phyloP scores from a whole-genome alignment of 495 filamentous ascomycete genomes.

The Neurospora terricola region DNA sequence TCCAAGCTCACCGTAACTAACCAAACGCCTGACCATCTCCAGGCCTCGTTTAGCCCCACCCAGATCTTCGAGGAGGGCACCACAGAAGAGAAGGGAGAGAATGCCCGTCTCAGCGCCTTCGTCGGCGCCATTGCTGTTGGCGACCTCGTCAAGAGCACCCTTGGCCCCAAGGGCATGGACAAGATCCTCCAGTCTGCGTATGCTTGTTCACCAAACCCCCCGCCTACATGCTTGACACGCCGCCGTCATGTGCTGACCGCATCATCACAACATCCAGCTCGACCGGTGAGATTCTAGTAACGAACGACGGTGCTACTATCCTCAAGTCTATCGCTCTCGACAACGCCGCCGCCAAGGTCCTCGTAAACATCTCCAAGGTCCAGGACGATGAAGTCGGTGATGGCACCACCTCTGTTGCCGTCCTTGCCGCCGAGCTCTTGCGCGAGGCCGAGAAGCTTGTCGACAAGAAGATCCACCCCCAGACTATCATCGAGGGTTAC shows the following conservation, averaged over 20 bases:
- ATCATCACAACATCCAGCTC: constrained; percentile 47
- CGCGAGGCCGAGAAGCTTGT: constrained; percentile 96
- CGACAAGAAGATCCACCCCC: constrained; percentile 94
- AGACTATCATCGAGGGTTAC: constrained; percentile 99
- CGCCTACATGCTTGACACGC: background rate
- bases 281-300: constrained; percentile 93
- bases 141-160: constrained; percentile 91
- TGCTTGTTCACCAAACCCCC: constrained; percentile 16
- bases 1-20: background rate
- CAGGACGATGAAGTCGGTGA: constrained; percentile 98
- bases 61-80: constrained; percentile 98
- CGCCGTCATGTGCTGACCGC: constrained; percentile 9
- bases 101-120: constrained; percentile 93
- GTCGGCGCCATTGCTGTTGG: constrained; percentile 97
- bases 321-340: constrained; percentile 98
- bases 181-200: constrained; percentile 98
- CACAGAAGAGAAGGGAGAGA: constrained; percentile 96
- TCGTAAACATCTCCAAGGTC: constrained; percentile 98
- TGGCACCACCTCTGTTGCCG: constrained; percentile 77
- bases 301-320: constrained; percentile 97
- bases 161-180: constrained; percentile 98
- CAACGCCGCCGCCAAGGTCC: constrained; percentile 92
- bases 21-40: background rate
- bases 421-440: constrained; percentile 87
- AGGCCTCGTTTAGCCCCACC: constrained; percentile 69